These are phyloP conservation scores for Asterionellopsis glacialis DNA, from an alignment of 108 stramenopile species.

Conservation along the genomic window DNA sequence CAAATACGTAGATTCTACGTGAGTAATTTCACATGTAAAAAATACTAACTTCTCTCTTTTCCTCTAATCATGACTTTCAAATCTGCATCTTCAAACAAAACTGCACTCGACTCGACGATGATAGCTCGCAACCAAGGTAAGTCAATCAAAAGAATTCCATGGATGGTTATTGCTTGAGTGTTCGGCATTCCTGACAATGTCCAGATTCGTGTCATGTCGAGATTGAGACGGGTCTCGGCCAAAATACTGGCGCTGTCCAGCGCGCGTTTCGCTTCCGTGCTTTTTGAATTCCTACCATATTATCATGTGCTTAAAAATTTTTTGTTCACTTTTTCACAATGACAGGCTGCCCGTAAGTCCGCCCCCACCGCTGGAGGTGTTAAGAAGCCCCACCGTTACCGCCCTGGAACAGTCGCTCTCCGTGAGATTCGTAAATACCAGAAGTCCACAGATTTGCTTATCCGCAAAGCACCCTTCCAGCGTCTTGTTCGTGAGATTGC, in stretches of 20 bases:
- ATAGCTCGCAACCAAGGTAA: conserved; percentile 46
- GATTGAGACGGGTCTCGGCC: no score
- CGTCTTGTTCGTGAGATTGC: conserved; percentile 87
- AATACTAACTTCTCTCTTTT: neutral
- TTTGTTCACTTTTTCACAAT: neutral
- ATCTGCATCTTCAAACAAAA: neutral
- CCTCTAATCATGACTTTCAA: neutral
- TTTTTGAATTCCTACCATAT: no score
- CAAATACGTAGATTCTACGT: neutral
- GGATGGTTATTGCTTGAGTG: no score
- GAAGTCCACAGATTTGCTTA: conserved; percentile 89
- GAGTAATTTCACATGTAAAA: neutral
- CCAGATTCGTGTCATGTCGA: no score
- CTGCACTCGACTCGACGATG: neutral
- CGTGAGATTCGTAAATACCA: conserved; percentile 92
- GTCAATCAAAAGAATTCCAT: conserved; percentile 2
- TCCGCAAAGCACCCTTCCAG: conserved; percentile 93
- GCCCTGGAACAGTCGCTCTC: conserved; percentile 81
- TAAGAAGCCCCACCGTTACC: conserved; percentile 83
- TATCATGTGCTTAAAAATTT: neutral
- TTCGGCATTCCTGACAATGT: no score
- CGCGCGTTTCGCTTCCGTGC: no score
- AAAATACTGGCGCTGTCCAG: no score
- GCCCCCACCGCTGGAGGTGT: conserved; percentile 87
- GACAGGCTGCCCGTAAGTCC: conserved; percentile 75